Evolutionary conservation across 2,329 filamentous ascomycete species (phyloP).

Genomic region (Ophiostoma fasciatum): DNA sequence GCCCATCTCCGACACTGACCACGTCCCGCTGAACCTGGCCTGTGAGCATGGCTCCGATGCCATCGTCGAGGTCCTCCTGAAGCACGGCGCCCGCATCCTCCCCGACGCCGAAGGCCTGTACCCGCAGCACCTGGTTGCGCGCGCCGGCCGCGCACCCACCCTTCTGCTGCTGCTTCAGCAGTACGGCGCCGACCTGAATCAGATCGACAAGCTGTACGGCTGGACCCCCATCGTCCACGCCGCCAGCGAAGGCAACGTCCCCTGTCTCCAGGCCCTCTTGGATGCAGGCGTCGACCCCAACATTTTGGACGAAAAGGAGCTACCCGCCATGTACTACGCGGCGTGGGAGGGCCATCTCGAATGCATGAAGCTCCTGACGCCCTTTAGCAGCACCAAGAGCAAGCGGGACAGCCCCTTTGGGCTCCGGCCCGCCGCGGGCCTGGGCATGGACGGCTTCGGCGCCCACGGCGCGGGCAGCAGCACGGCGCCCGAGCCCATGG

Average conservation of each 20-base stretch:
- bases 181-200: slow-evolving; percentile 80
- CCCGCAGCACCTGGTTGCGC: slow-evolving; percentile 90
- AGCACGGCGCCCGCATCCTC: slow-evolving; percentile 67
- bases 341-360: slow-evolving; percentile 94
- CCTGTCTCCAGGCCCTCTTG: slow-evolving; percentile 69
- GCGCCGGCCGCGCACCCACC: slow-evolving; percentile 69
- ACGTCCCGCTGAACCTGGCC: slow-evolving; percentile 85
- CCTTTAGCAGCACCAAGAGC: slow-evolving; percentile 29
- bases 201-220: slow-evolving; percentile 88
- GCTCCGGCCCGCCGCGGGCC: slow-evolving; percentile 17
- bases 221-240: slow-evolving; percentile 97
- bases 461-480: slow-evolving; percentile 32
- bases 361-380: slow-evolving; percentile 78
- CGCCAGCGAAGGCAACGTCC: slow-evolving; percentile 87
- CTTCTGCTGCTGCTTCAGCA: slow-evolving; percentile 67
- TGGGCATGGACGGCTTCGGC: slow-evolving; percentile 4
- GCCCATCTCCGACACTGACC: slow-evolving; percentile 71
- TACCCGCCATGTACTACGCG: slow-evolving; percentile 95
- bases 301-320: slow-evolving; percentile 77
- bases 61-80: slow-evolving; percentile 73
- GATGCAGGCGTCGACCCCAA: slow-evolving; percentile 64
- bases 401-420: slow-evolving; percentile 26
- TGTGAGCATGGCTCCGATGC: slow-evolving; percentile 82
- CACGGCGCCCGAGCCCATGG: slow-evolving; percentile 42
- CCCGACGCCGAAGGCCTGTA: slow-evolving; percentile 92